Conservation (phyloP, 495 filamentous ascomycete genomes). For the Staphylotrichum longicolle region DNA sequence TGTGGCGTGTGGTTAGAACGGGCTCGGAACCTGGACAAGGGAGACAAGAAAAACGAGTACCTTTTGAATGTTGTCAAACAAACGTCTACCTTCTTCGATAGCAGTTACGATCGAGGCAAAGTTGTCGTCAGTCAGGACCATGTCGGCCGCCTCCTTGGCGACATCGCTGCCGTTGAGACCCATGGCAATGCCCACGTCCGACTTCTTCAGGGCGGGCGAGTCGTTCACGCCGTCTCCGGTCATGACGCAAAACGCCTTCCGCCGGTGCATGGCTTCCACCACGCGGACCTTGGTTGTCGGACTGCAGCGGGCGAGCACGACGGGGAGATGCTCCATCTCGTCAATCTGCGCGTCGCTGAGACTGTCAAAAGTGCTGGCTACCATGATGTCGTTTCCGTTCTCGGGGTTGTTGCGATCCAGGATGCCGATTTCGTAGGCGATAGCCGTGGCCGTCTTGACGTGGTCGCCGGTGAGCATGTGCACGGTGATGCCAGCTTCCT, state of each 20-base stretch:
- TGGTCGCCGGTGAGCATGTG: constrained; percentile 86
- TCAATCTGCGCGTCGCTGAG: constrained; percentile 59
- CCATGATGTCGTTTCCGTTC: constrained; percentile 53
- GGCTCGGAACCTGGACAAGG: background rate
- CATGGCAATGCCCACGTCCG: constrained; percentile 85
- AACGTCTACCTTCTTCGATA: constrained; percentile 65
- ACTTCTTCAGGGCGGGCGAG: constrained; percentile 71
- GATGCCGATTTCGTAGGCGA: constrained; percentile 73
- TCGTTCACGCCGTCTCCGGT: constrained; percentile 86
- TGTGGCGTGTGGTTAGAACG: constrained; percentile 53
- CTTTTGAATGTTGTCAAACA: constrained; percentile 82
- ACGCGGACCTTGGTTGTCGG: constrained; percentile 65
- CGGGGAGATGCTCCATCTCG: constrained; percentile 53
- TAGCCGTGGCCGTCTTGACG: constrained; percentile 68
- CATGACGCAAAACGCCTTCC: constrained; percentile 60
- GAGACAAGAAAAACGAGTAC: constrained; percentile 34
- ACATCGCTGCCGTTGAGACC: constrained; percentile 81
- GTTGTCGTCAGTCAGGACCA: constrained; percentile 86
- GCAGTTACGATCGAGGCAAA: constrained; percentile 76
- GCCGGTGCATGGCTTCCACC: constrained; percentile 65
- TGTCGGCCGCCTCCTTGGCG: constrained; percentile 82
- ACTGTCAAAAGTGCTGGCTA: constrained; percentile 59
- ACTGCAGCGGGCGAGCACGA: constrained; percentile 63
- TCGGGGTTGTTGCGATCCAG: constrained; percentile 52
- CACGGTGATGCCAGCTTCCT: constrained; percentile 67